A percentile compares a stretch with the other conserved stretches of the same genome.
Evolutionary conservation across 352 stramenopile genomes (phyloP).

Genomic region (Phytophthora foliorum): DNA sequence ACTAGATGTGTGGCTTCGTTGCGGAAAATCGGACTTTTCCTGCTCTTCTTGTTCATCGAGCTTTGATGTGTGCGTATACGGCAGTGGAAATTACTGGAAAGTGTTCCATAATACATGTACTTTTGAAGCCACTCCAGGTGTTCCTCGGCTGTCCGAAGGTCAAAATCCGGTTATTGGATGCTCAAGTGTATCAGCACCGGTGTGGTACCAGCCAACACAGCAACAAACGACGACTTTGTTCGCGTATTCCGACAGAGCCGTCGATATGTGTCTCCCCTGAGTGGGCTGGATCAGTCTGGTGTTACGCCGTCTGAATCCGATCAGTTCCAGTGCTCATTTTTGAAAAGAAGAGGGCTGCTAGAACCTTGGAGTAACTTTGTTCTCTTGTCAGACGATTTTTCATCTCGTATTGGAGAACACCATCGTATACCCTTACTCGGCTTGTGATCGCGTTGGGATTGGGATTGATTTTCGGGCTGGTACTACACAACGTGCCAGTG

Average conservation of each 20-base stretch:
- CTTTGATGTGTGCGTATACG: no score
- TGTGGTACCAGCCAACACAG: not conserved
- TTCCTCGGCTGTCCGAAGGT: slow-evolving; percentile 41
- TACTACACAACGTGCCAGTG: slow-evolving; percentile 69
- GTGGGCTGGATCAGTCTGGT: not conserved
- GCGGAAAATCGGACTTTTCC: no score
- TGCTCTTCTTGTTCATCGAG: no score
- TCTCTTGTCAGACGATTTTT: slow-evolving; percentile 59
- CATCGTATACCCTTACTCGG: slow-evolving; percentile 89
- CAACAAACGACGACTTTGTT: slow-evolving; percentile 17
- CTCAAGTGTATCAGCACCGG: slow-evolving; percentile 20
- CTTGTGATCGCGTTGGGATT: slow-evolving; percentile 77
- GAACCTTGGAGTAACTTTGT: slow-evolving; percentile 38
- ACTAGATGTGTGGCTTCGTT: no score
- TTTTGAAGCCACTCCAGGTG: slow-evolving; percentile 32
- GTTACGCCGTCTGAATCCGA: not conserved
- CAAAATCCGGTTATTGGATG: slow-evolving; percentile 29
- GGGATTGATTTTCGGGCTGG: slow-evolving; percentile 78
- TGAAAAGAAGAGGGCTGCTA: slow-evolving; percentile 50
- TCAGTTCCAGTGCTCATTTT: slow-evolving; percentile 28
- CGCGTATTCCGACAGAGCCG: slow-evolving; percentile 1
- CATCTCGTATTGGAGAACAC: slow-evolving; percentile 70
- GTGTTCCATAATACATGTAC: no score
- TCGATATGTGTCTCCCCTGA: not conserved
- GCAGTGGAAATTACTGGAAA: no score